These are phyloP conservation scores for Zymoseptoria ardabiliae DNA, from an alignment of 2,329 filamentous ascomycete species.

Conservation along the genomic window DNA sequence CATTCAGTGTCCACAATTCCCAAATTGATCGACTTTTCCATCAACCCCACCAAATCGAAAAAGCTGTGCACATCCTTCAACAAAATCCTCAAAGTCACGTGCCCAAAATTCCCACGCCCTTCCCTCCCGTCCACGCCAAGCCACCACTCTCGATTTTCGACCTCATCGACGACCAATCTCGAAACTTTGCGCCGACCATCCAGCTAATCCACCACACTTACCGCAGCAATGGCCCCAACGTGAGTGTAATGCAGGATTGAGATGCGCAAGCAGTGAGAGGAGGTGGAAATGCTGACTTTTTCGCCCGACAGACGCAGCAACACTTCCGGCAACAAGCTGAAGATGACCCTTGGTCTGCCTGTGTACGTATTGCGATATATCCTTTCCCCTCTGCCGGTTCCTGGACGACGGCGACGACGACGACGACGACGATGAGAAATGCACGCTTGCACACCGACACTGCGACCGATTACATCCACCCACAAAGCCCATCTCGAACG, in stretches of 20 bases:
- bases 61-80: background rate
- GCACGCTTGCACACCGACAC: too few species aligned
- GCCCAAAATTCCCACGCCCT: background rate
- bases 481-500: background rate
- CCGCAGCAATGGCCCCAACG: background rate
- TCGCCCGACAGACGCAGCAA: constrained; percentile 50
- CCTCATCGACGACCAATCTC: background rate
- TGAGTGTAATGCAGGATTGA: background rate
- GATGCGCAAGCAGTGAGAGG: too few species aligned
- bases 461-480: background rate
- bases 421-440: background rate
- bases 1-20: background rate
- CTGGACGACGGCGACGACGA: background rate
- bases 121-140: background rate
- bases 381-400: background rate
- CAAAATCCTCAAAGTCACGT: background rate
- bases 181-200: background rate
- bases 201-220: background rate
- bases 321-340: constrained; percentile 99
- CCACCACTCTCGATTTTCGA: background rate
- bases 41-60: background rate
- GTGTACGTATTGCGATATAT: constrained; percentile 62
- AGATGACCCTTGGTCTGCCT: constrained; percentile 99
- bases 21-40: background rate
- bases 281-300: constrained; percentile 1